These are phyloP conservation scores for Tremellales sp. DNA, from an alignment of 1,284 basidiomycete genomes.

Conservation along the genomic window DNA sequence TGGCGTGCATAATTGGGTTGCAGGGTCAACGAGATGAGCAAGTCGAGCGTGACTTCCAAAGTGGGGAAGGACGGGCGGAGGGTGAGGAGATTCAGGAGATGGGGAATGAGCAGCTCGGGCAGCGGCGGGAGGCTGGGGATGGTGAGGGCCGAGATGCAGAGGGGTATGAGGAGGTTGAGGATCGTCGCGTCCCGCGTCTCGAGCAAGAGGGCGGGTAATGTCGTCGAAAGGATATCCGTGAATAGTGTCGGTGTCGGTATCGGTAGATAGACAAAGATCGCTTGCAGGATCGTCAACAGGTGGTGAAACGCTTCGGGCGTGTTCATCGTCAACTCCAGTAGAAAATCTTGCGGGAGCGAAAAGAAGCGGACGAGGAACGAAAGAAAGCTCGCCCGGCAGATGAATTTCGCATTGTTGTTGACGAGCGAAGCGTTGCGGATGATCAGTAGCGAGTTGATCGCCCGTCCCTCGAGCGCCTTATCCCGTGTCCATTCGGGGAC, in stretches of 20 bases:
- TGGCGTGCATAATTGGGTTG: constrained; percentile 18
- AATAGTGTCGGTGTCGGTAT: constrained; percentile 1
- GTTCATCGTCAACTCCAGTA: constrained; percentile 30
- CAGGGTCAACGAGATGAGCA: constrained; percentile 33
- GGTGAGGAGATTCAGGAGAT: constrained; percentile 33
- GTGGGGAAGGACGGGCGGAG: constrained; percentile 23
- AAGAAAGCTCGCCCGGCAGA: constrained; percentile 24
- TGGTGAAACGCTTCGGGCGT: constrained; percentile 39
- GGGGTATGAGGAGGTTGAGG: constrained; percentile 29
- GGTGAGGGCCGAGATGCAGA: constrained; percentile 28
- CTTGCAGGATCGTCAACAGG: constrained; percentile 31
- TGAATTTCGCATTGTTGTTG: constrained; percentile 25
- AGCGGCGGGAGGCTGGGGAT: constrained; percentile 23
- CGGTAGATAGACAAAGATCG: constrained; percentile 23
- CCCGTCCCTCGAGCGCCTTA: constrained; percentile 23
- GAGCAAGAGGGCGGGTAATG: constrained; percentile 30
- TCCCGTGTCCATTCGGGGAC: constrained; percentile 32
- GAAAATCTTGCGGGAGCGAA: constrained; percentile 26
- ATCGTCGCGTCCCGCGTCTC: constrained; percentile 36
- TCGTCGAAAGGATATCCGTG: constrained; percentile 9
- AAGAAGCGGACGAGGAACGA: constrained; percentile 34
- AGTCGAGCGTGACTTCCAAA: constrained; percentile 38
- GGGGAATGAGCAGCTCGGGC: constrained; percentile 26
- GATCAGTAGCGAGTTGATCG: constrained; percentile 35
- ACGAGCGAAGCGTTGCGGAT: constrained; percentile 39